These are phyloP conservation scores for Solanum piurae DNA, from an alignment of 257 asterid species.

Conservation along the genomic window DNA sequence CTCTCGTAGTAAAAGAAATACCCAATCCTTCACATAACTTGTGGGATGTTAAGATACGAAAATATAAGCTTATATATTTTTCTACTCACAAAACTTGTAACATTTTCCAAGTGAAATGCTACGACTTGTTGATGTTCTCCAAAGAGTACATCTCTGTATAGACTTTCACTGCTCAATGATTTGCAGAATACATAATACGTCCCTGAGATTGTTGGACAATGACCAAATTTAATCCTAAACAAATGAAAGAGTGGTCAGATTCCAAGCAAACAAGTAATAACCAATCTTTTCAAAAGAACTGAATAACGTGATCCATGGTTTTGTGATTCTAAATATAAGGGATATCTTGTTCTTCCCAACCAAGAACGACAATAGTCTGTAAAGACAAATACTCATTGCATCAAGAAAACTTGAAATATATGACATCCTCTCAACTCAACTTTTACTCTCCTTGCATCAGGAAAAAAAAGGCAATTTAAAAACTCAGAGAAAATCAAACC, in stretches of 20 bases:
- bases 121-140: background rate
- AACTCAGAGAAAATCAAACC: slow-evolving; percentile 9
- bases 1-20: too few species aligned
- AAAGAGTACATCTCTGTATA: background rate
- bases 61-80: too few species aligned
- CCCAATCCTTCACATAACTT: too few species aligned
- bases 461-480: background rate
- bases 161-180: background rate
- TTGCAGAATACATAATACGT: background rate
- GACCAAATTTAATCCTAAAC: background rate
- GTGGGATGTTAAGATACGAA: too few species aligned
- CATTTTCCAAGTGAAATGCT: too few species aligned
- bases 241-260: background rate
- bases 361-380: background rate
- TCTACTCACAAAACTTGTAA: too few species aligned
- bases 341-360: background rate
- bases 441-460: background rate
- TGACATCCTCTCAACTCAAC: background rate
- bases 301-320: background rate
- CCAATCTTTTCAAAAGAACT: background rate
- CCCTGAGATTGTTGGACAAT: too few species aligned
- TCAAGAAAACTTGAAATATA: background rate
- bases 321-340: background rate
- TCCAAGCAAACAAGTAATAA: background rate
- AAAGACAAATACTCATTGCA: background rate